Percentiles rank a stretch among this genome's conserved stretches.
Conservation (phyloP, 352 stramenopile genomes). For the Stramenopiles sp. region DNA sequence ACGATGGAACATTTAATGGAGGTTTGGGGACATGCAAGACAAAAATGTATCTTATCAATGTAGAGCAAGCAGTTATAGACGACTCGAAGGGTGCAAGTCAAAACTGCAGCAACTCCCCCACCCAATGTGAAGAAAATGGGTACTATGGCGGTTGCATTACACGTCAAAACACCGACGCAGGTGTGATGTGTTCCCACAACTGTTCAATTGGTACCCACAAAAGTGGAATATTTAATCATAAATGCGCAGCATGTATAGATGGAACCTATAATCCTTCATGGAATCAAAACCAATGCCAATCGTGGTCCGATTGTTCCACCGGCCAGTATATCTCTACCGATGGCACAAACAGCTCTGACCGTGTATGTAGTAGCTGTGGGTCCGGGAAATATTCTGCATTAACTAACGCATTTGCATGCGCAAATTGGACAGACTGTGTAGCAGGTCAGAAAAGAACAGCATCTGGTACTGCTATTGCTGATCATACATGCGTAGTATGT, state of each 20-base stretch:
- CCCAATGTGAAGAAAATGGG: background rate
- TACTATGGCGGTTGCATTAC: background rate
- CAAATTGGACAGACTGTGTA: background rate
- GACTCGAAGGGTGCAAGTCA: background rate
- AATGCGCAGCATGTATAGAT: background rate
- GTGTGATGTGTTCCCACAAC: background rate
- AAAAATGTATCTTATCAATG: no score
- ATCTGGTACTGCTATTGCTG: background rate
- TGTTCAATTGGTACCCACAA: background rate
- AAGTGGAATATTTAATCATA: constrained; percentile 4
- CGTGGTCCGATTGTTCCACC: constrained; percentile 2
- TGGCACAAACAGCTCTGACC: constrained; percentile 8
- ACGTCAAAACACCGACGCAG: background rate
- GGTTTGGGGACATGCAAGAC: no score
- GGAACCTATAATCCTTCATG: constrained; percentile 5
- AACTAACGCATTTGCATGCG: background rate
- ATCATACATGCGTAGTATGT: background rate
- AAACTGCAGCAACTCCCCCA: background rate
- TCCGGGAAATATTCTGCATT: background rate
- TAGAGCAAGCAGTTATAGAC: background rate
- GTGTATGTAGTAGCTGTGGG: constrained; percentile 9
- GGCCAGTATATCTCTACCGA: constrained; percentile 8
- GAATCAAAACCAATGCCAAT: constrained; percentile 6
- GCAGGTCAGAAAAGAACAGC: background rate
- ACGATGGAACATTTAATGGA: no score